phyloP scores from a whole-genome alignment of 164 flowering plant species.

The Dillenia suffruticosa region DNA sequence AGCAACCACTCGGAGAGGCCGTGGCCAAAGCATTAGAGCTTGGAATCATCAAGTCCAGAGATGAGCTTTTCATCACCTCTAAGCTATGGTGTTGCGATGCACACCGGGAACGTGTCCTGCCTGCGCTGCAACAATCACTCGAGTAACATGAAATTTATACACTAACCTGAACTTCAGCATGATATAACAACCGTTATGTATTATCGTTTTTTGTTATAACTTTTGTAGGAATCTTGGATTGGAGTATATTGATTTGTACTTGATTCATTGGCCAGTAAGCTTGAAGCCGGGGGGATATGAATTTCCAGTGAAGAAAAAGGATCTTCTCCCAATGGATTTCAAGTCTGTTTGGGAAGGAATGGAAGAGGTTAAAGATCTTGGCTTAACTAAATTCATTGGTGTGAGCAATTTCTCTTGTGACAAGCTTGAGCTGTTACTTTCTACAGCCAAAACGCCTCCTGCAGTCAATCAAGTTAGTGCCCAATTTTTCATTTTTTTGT shows the following conservation, averaged over 20 bases:
- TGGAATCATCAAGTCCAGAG: slow-evolving; percentile 18
- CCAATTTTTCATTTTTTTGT: too few relatives aligned
- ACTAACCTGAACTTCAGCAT: too few relatives aligned
- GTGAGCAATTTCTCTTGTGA: slow-evolving; percentile 21
- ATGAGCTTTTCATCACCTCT: background rate
- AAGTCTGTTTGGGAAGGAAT: slow-evolving; percentile 25
- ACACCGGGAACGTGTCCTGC: slow-evolving; percentile 18
- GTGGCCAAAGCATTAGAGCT: slow-evolving; percentile 13
- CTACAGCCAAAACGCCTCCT: slow-evolving; percentile 18
- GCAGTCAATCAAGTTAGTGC: slow-evolving; percentile 24
- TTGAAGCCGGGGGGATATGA: slow-evolving; percentile 2
- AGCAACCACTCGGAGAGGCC: slow-evolving; percentile 22
- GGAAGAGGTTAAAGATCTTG: slow-evolving; percentile 21
- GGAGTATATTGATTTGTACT: slow-evolving; percentile 25
- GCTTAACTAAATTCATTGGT: slow-evolving; percentile 25
- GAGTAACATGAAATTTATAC: slow-evolving; percentile 5
- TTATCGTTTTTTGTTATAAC: background rate
- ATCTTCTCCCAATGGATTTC: slow-evolving; percentile 16
- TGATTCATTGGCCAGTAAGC: slow-evolving; percentile 22
- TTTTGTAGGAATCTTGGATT: too few relatives aligned
- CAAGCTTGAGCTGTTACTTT: slow-evolving; percentile 9
- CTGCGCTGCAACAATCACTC: slow-evolving; percentile 18
- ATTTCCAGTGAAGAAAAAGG: background rate
- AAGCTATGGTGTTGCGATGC: slow-evolving; percentile 20
- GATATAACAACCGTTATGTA: too few relatives aligned